Conservation (phyloP, 164 flowering plant genomes). For the Aristolochia contorta region DNA sequence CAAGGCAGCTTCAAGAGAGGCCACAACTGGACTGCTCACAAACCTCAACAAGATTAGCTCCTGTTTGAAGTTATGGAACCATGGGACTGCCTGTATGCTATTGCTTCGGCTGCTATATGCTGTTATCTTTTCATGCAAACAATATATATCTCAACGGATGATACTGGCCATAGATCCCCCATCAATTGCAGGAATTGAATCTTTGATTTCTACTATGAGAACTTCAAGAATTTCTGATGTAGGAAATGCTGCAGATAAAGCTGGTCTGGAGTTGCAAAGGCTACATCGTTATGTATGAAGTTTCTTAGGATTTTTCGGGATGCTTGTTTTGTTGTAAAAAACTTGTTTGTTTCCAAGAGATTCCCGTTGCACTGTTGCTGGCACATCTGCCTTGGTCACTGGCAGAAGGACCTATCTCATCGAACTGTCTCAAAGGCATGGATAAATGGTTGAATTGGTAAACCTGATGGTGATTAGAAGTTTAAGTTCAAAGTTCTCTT, state of each 20-base stretch:
- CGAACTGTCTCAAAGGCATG: too few species aligned
- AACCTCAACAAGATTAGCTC: conserved; percentile 58
- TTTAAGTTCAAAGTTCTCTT: too few species aligned
- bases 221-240: conserved; percentile 33
- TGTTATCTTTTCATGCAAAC: conserved; percentile 68
- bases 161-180: conserved; percentile 54
- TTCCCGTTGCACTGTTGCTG: too few species aligned
- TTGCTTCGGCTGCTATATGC: conserved; percentile 62
- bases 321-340: too few species aligned
- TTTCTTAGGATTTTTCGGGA: neutral
- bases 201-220: conserved; percentile 43
- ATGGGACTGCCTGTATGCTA: conserved; percentile 25
- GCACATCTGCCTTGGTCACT: too few species aligned
- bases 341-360: too few species aligned
- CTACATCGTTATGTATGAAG: conserved; percentile 56
- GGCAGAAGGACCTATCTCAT: too few species aligned
- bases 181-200: conserved; percentile 58
- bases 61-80: conserved; percentile 45
- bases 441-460: too few species aligned
- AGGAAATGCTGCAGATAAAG: conserved; percentile 48
- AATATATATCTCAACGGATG: conserved; percentile 71
- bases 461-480: too few species aligned
- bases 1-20: conserved; percentile 85
- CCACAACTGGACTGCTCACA: conserved; percentile 60
- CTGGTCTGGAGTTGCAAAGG: conserved; percentile 61